Evolutionary conservation across 2,329 filamentous ascomycete species (phyloP), one percentile per base, ranked within the genome.

Genomic region (Stachybotrys elegans): DNA sequence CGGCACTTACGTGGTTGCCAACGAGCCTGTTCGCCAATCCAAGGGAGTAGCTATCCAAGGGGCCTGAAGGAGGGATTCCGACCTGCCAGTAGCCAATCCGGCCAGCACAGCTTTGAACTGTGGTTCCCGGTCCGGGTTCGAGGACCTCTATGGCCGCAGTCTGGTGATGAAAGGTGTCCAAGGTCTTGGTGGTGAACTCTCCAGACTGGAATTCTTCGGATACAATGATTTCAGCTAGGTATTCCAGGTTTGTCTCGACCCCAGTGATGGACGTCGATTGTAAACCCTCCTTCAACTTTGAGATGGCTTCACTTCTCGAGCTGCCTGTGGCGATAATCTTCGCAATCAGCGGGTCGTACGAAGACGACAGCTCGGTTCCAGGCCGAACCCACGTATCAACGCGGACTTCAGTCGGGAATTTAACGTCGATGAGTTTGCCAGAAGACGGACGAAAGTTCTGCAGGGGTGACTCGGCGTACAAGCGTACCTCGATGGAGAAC

Each of bases 281-380:
- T 5, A 88, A 63, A 0, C 83, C 83, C 1, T 71, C 63, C 0
- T 71, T 71, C 16, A 89, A 67, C 47, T 84, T 86, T 42, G 78
- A 72, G 6, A 88, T 69, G 1, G 84, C 83, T 32, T 79, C 76
- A 47, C 74, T 63, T 20, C 86, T 73, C 36, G 74, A 73, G 1
- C 69, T 66, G 0, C 79, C 85, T 42, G 75, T 73, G 1, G 86
- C 80, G 43, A 88, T 88, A 49, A 89, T 68, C 57, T 90, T 89
- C 2, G 84, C 81, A 40, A 90, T 81, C 73, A 89, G 83, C 0
- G 86, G 84, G 53, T 90, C 86, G 58, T 89, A 90, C 50, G 86
- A 80, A 4, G 83, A 81, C 0, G 84, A 86, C 2, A 90, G 78
- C 52, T 85, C 77, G 45, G 86, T 84, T 6, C 85, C 85, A 22